Conservation (phyloP, 192 early-diverging fungal genomes). For the Coemansia sp. region DNA sequence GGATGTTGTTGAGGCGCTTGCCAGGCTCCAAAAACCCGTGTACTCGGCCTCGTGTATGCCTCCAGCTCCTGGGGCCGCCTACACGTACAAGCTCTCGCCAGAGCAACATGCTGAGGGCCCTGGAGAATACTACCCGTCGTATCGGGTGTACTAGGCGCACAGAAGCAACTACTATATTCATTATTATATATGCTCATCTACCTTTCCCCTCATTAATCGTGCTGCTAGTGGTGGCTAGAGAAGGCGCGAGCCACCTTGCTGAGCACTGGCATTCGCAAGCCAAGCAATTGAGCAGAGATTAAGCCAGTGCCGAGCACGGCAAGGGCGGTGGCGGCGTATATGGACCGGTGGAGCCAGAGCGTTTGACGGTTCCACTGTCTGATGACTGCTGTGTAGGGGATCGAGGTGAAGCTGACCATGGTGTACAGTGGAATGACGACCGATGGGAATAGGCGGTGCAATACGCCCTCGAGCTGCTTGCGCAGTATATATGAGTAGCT, state of each 20-base stretch:
- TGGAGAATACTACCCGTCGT: conserved; percentile 56
- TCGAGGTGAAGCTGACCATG: conserved; percentile 92
- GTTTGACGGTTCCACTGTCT: conserved; percentile 41
- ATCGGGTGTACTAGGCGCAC: conserved; percentile 42
- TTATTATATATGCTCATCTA: not conserved
- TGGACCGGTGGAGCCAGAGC: conserved; percentile 33
- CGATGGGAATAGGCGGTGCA: conserved; percentile 75
- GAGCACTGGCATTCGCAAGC: conserved; percentile 11
- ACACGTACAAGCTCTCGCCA: conserved; percentile 56
- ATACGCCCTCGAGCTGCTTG: conserved; percentile 76
- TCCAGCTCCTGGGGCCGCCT: conserved; percentile 57
- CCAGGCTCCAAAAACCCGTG: conserved; percentile 53
- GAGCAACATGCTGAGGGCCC: conserved; percentile 44
- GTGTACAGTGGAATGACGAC: conserved; percentile 89
- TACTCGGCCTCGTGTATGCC: conserved; percentile 60
- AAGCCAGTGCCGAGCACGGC: conserved; percentile 9
- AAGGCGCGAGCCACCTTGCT: conserved; percentile 9
- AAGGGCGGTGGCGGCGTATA: conserved; percentile 4
- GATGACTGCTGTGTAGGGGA: conserved; percentile 79
- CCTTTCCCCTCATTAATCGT: too few relatives aligned
- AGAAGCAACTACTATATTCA: too few relatives aligned
- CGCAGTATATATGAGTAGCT: conserved; percentile 72
- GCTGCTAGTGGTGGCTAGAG: not conserved
- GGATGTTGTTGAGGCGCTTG: conserved; percentile 58
- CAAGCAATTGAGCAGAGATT: conserved; percentile 17